phyloP scores from a whole-genome alignment of 2,329 filamentous ascomycete genomes.

The Ophiognomonia clavigignenti-juglandacearum region DNA sequence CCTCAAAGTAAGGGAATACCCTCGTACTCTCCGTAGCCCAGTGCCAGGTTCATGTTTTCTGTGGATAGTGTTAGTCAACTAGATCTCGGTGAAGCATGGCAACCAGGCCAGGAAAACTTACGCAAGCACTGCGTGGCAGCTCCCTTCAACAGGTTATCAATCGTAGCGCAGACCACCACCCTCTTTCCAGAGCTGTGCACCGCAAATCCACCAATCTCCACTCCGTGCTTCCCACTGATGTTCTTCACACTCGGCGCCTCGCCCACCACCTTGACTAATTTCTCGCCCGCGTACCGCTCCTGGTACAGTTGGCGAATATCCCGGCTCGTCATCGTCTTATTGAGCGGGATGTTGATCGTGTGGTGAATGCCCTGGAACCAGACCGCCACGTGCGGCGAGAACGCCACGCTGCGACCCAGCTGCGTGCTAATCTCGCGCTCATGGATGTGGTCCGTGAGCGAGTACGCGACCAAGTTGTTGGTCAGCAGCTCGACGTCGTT shows the following conservation, averaged over 20 bases:
- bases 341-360: conserved; percentile 85
- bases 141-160: conserved; percentile 91
- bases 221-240: conserved; percentile 79
- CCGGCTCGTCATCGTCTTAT: conserved; percentile 79
- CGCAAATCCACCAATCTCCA: conserved; percentile 92
- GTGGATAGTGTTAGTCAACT: conserved; percentile 12
- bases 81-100: conserved; percentile 13
- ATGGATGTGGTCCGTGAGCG: conserved; percentile 89
- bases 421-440: conserved; percentile 84
- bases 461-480: conserved; percentile 89
- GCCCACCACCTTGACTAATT: conserved; percentile 86
- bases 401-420: conserved; percentile 69
- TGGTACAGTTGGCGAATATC: conserved; percentile 95
- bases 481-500: conserved; percentile 81
- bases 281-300: conserved; percentile 92
- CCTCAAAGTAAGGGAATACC: conserved; percentile 62
- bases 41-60: conserved; percentile 93
- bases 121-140: conserved; percentile 88
- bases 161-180: conserved; percentile 89
- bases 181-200: conserved; percentile 85
- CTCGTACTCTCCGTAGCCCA: conserved; percentile 84
- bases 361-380: conserved; percentile 97
- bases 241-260: conserved; percentile 82
- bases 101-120: conserved; percentile 44
- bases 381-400: conserved; percentile 89